These are phyloP conservation scores for Moelleriella libera DNA, from an alignment of 2,329 filamentous ascomycete genomes.

Conservation along the genomic window DNA sequence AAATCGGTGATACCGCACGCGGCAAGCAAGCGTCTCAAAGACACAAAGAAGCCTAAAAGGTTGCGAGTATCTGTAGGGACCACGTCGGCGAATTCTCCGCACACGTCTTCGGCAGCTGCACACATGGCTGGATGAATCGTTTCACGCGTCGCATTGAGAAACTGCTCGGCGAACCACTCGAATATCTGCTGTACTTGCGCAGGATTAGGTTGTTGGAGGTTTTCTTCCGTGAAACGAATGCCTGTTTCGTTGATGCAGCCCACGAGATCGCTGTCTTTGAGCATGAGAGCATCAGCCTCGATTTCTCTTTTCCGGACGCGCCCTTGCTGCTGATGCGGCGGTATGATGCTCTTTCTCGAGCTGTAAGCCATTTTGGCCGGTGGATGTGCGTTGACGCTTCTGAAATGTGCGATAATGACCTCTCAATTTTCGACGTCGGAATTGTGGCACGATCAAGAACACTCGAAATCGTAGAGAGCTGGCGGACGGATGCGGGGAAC, in stretches of 20 bases:
- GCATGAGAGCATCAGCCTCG: conserved; percentile 44
- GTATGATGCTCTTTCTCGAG: conserved; percentile 46
- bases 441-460: no score
- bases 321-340: conserved; percentile 31
- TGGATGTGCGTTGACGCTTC: not conserved
- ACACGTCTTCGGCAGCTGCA: conserved; percentile 77
- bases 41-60: conserved; percentile 89
- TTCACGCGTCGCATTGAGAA: conserved; percentile 87
- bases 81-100: conserved; percentile 72
- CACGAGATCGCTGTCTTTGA: conserved; percentile 68
- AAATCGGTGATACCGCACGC: conserved; percentile 93
- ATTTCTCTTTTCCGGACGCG: conserved; percentile 45
- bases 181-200: conserved; percentile 95
- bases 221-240: conserved; percentile 71
- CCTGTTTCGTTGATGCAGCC: conserved; percentile 96
- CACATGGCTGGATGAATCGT: conserved; percentile 92
- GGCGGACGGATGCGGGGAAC: no score
- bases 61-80: conserved; percentile 80
- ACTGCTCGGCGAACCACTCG: conserved; percentile 89
- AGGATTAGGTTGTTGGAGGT: conserved; percentile 87
- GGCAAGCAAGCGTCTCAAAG: conserved; percentile 61
- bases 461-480: no score
- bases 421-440: no score
- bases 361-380: conserved; percentile 39
- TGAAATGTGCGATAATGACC: not conserved